Percentiles rank a stretch among this genome's conserved stretches.
Conservation (phyloP, 2,329 filamentous ascomycete genomes). For the Xylariaceae sp. region DNA sequence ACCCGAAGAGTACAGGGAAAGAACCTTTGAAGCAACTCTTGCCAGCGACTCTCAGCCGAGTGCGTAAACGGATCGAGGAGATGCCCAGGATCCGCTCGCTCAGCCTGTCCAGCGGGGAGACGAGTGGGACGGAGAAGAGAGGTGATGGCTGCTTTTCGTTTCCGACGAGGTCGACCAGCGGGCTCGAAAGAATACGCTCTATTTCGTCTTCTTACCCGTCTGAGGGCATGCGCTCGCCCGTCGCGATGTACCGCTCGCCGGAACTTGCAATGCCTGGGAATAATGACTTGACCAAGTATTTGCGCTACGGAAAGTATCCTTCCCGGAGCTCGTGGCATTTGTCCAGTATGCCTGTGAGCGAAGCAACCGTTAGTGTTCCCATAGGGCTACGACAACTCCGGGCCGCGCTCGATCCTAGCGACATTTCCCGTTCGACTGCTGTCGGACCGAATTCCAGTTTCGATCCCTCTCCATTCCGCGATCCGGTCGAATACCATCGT, state of each 20-base stretch:
- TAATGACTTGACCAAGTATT: slow-evolving; percentile 11
- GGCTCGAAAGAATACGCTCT: slow-evolving; percentile 4
- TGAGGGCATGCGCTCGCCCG: slow-evolving; percentile 19
- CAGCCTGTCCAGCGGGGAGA: slow-evolving; percentile 6
- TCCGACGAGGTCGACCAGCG: background rate
- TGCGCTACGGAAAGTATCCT: slow-evolving; percentile 9
- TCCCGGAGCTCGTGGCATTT: slow-evolving; percentile 5
- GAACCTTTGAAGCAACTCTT: background rate
- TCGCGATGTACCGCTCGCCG: slow-evolving; percentile 3
- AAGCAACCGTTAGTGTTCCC: background rate
- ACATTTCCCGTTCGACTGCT: background rate
- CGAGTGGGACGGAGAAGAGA: background rate
- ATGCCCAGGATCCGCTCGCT: slow-evolving; percentile 8
- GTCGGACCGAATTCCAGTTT: background rate
- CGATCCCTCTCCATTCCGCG: background rate
- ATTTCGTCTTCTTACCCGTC: slow-evolving; percentile 20
- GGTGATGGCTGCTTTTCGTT: background rate
- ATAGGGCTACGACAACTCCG: background rate
- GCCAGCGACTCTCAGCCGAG: background rate
- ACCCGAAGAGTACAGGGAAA: background rate
- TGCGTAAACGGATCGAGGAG: background rate
- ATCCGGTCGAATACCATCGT: background rate
- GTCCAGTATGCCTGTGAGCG: background rate
- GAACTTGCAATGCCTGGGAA: background rate
- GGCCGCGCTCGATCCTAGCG: background rate